Conservation (phyloP, 768 basidiomycete genomes). For the Tremella fuciformis region DNA sequence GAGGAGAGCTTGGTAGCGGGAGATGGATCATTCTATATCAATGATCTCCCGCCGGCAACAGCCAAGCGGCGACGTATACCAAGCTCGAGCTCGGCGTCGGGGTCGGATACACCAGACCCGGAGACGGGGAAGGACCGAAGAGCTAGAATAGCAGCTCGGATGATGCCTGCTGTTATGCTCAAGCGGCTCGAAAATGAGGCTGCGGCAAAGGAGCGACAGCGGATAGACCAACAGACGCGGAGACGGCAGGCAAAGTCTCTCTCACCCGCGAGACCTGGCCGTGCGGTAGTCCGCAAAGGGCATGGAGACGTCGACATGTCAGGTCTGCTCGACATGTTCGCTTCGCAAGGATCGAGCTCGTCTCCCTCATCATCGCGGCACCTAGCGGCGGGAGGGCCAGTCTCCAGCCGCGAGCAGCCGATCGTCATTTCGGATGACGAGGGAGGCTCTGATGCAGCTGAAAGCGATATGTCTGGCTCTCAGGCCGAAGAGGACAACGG, state of each 20-base stretch:
- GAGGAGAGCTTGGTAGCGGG: not conserved
- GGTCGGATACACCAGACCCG: not conserved
- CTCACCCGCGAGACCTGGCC: slow-evolving; percentile 37
- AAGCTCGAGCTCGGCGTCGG: slow-evolving; percentile 1
- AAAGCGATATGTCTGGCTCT: slow-evolving; percentile 7
- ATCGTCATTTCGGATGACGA: slow-evolving; percentile 27
- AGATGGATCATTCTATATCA: slow-evolving; percentile 18
- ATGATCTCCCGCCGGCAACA: slow-evolving; percentile 15
- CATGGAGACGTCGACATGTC: slow-evolving; percentile 22
- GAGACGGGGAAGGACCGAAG: slow-evolving; percentile 16
- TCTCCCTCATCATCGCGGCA: too few species aligned
- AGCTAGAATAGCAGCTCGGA: slow-evolving; percentile 45
- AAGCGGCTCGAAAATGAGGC: slow-evolving; percentile 48
- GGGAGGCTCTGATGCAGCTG: not conserved
- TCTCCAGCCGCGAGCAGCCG: not conserved
- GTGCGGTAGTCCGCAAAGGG: slow-evolving; percentile 56
- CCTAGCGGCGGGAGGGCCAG: too few species aligned
- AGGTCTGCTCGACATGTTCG: slow-evolving; percentile 21
- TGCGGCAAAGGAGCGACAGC: slow-evolving; percentile 21
- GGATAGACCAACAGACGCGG: slow-evolving; percentile 11
- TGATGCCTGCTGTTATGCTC: slow-evolving; percentile 63
- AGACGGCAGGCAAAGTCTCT: slow-evolving; percentile 50
- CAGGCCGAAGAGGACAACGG: slow-evolving; percentile 40
- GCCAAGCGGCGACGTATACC: slow-evolving; percentile 1
- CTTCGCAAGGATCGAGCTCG: slow-evolving; percentile 12